Evolutionary conservation across 2,329 filamentous ascomycete genomes (phyloP).

Genomic region (Exophiala alcalophila): DNA sequence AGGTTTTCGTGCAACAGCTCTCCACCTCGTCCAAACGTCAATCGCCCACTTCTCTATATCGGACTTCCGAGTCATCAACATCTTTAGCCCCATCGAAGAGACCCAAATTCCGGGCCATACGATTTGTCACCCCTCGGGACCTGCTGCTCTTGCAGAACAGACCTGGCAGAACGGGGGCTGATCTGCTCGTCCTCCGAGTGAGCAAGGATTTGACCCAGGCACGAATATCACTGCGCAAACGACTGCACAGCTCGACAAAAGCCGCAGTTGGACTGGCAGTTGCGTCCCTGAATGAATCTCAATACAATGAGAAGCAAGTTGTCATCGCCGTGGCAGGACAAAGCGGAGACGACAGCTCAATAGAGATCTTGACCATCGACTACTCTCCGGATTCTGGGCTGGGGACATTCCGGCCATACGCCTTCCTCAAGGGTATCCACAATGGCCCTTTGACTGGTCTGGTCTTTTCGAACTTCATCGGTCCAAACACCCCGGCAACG

Average conservation of each 20-base stretch:
- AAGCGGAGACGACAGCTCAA: constrained; percentile 61
- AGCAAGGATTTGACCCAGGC: constrained; percentile 22
- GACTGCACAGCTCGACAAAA: constrained; percentile 65
- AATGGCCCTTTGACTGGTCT: constrained; percentile 58
- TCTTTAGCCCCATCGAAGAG: constrained; percentile 34
- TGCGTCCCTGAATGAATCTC: constrained; percentile 60
- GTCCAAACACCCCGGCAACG: constrained; percentile 50
- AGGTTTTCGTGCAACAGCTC: constrained; percentile 67
- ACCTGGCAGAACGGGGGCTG: constrained; percentile 38
- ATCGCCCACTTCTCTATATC: constrained; percentile 22
- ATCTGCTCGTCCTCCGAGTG: constrained; percentile 38
- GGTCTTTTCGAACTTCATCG: constrained; percentile 50
- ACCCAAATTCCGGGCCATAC: constrained; percentile 46
- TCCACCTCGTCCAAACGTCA: constrained; percentile 46
- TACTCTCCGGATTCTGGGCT: constrained; percentile 51
- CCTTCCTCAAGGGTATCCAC: constrained; percentile 55
- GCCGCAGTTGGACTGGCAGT: constrained; percentile 77
- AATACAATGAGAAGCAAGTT: constrained; percentile 68
- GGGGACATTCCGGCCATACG: constrained; percentile 49
- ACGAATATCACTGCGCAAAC: constrained; percentile 50
- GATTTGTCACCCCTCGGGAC: constrained; percentile 45
- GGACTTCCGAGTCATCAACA: constrained; percentile 21
- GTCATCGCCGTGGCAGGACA: constrained; percentile 76
- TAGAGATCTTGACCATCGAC: constrained; percentile 74
- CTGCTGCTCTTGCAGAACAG: constrained; percentile 57